Evolutionary conservation across 495 filamentous ascomycete genomes (phyloP), one percentile per base, ranked within the genome.

Genomic region (Hypoxylon rickii): DNA sequence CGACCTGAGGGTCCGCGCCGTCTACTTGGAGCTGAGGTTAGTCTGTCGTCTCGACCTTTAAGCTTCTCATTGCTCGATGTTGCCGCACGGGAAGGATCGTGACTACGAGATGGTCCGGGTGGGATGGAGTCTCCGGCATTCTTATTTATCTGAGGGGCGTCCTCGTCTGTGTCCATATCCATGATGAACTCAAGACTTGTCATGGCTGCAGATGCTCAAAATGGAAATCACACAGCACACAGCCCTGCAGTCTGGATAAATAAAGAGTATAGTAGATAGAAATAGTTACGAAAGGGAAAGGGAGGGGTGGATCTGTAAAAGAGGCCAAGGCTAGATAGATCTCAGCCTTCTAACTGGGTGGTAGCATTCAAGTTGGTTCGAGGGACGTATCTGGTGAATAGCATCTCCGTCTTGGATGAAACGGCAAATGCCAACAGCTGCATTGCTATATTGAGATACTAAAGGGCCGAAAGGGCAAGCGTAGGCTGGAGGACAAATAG

Each of bases 401-500:
- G 50, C 61, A 65, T 60, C 45, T 68, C 62, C 61, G 63, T 68
- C 60, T 66, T 63, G 51, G 58, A 70, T 66, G 59, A 60, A 59
- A 66, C 65, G 60, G 59, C 51, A 55, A 55, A 67, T 55, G 52
- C 57, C 62, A 70, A 61, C 64, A 54, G 67, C 68, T 71, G 74
- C 73, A 71, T 73, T 77, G 74, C 73, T 76, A 75, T 76, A 74
- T 75, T 73, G 67, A 76, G 70, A 72, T 62, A 41, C 40, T 49
- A 63, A 63, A 62, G 60, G 66, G 63, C 59, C 63, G 66, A 66
- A 64, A 57, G 22, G 58, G 58, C 64, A 39, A 61, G 41, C 41
- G 40, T 51, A 44, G 36, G 15, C 13, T 39, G 46, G 61, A 61
- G 41, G 54, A 63, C 37, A 64, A 44, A 49, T 34, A 15, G 47